phyloP scores from a whole-genome alignment of 75 land plant species.

The Sequoia sempervirens region DNA sequence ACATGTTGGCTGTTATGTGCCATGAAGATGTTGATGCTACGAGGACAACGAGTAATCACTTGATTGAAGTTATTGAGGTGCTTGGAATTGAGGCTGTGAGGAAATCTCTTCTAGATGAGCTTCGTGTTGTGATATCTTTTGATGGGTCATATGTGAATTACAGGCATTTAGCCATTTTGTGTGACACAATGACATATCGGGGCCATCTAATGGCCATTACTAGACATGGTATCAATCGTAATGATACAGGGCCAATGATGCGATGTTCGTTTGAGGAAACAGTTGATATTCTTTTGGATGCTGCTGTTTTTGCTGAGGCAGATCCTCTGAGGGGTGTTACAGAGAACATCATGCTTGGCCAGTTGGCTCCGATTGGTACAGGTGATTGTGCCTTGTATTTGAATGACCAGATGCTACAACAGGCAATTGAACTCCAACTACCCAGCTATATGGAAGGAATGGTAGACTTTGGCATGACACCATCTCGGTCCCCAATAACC shows the following conservation, averaged over 20 bases:
- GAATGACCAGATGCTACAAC: slow-evolving; percentile 89
- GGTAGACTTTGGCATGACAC: slow-evolving; percentile 29
- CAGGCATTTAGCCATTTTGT: slow-evolving; percentile 87
- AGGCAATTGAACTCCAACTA: slow-evolving; percentile 91
- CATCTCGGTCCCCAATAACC: slow-evolving; percentile 55
- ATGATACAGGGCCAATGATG: slow-evolving; percentile 98
- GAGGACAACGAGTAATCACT: slow-evolving; percentile 88
- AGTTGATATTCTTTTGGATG: slow-evolving; percentile 96
- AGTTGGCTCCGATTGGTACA: slow-evolving; percentile 96
- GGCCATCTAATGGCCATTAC: slow-evolving; percentile 98
- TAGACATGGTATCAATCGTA: slow-evolving; percentile 93
- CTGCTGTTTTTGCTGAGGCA: slow-evolving; percentile 89
- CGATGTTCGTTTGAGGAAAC: slow-evolving; percentile 99
- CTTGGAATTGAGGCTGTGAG: slow-evolving; percentile 99
- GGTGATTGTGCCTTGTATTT: slow-evolving; percentile 75
- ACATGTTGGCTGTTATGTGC: slow-evolving; percentile 89
- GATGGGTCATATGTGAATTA: slow-evolving; percentile 99
- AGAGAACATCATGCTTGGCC: slow-evolving; percentile 97
- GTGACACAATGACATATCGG: slow-evolving; percentile 94
- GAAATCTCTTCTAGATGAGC: slow-evolving; percentile 79
- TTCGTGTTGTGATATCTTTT: slow-evolving; percentile 89
- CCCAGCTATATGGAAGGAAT: slow-evolving; percentile 90
- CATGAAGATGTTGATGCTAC: slow-evolving; percentile 94
- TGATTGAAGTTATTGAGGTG: slow-evolving; percentile 95
- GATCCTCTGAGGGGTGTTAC: slow-evolving; percentile 93